These are phyloP conservation scores for Endoconidiophora polonica DNA, from an alignment of 2,329 filamentous ascomycete species.

Conservation along the genomic window DNA sequence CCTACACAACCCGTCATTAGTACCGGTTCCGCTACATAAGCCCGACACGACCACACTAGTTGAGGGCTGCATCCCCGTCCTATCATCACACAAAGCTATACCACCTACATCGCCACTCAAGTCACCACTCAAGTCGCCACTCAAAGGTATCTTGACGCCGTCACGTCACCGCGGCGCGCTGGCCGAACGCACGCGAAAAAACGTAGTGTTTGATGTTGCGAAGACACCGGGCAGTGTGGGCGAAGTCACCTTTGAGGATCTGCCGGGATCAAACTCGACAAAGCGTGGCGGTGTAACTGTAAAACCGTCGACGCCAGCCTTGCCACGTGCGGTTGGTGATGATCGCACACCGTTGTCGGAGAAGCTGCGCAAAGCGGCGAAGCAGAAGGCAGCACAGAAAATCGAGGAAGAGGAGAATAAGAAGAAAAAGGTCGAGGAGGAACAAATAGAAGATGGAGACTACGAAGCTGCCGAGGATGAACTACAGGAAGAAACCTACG, in stretches of 20 bases:
- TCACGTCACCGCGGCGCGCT: slow-evolving; percentile 23
- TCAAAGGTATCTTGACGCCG: slow-evolving; percentile 41
- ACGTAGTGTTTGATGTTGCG: slow-evolving; percentile 32
- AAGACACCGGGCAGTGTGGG: slow-evolving; percentile 14
- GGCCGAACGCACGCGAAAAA: slow-evolving; percentile 29
- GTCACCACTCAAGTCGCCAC: slow-evolving; percentile 15
- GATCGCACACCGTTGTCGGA: slow-evolving; percentile 11
- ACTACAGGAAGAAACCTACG: slow-evolving; percentile 21
- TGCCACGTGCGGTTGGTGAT: not conserved
- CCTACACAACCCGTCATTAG: not conserved
- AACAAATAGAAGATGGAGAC: slow-evolving; percentile 14
- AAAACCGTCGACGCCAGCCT: not conserved
- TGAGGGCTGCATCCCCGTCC: not conserved
- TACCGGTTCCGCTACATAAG: no score
- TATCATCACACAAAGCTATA: slow-evolving; percentile 5
- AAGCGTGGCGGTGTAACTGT: not conserved
- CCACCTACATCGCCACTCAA: slow-evolving; percentile 6
- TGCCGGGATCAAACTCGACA: slow-evolving; percentile 22
- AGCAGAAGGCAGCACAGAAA: slow-evolving; percentile 14
- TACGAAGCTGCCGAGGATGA: slow-evolving; percentile 13
- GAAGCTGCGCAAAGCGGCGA: slow-evolving; percentile 13
- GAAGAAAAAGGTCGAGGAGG: slow-evolving; percentile 19
- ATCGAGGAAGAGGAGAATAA: slow-evolving; percentile 11
- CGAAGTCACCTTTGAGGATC: slow-evolving; percentile 36
- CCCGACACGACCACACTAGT: no score